phyloP scores from a whole-genome alignment of 768 basidiomycete genomes.

The Ramaria sp. region DNA sequence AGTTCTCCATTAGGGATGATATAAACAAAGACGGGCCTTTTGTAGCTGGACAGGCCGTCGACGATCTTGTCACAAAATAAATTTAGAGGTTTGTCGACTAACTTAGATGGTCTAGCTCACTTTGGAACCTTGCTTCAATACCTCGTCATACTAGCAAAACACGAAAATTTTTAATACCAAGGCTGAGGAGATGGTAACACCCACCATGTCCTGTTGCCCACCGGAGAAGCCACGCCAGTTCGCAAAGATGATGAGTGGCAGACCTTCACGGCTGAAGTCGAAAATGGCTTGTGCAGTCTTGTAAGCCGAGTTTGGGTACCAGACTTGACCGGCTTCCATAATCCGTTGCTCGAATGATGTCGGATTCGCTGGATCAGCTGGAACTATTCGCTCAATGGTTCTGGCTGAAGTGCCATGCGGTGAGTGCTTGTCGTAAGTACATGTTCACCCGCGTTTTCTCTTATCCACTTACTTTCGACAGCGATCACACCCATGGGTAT shows the following conservation, averaged over 20 bases:
- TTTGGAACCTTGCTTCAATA: constrained; percentile 94
- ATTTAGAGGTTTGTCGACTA: constrained; percentile 1
- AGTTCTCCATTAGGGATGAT: constrained; percentile 98
- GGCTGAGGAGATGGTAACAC: constrained; percentile 14
- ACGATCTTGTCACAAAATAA: constrained; percentile 49
- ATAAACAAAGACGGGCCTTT: constrained; percentile 96
- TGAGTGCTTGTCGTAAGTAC: too few relatives aligned
- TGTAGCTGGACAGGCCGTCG: constrained; percentile 94
- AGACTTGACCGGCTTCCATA: constrained; percentile 99
- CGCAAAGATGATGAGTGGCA: constrained; percentile 96
- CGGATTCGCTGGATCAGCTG: constrained; percentile 96
- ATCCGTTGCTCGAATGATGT: constrained; percentile 94
- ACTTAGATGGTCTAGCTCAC: not conserved
- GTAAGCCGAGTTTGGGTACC: constrained; percentile 99
- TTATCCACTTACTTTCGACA: constrained; percentile 52
- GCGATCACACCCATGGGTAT: constrained; percentile 98
- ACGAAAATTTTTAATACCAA: not conserved
- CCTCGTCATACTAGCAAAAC: constrained; percentile 62
- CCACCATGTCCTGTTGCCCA: constrained; percentile 91
- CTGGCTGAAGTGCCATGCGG: constrained; percentile 34
- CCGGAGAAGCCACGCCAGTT: constrained; percentile 99
- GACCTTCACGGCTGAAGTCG: constrained; percentile 94
- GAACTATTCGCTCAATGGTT: constrained; percentile 91
- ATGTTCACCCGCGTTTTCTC: too few relatives aligned
- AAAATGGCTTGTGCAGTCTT: constrained; percentile 99